phyloP scores from a whole-genome alignment of 2,329 filamentous ascomycete genomes.

The Decorospora gaudefroyi region DNA sequence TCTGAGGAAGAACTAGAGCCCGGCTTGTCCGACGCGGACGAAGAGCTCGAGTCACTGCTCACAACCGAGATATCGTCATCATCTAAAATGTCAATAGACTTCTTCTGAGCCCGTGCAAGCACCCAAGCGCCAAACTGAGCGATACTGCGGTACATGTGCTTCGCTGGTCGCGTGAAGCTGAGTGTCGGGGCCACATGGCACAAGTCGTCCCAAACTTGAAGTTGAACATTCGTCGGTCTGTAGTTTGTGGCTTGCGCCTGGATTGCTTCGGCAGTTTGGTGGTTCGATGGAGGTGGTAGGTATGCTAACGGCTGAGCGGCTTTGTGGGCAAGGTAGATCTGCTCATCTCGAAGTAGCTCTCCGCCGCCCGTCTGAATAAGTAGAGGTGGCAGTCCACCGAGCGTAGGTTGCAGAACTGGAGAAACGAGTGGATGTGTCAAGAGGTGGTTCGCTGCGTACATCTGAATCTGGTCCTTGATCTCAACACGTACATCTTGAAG shows the following conservation, averaged over 20 bases:
- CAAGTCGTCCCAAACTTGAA: conserved; percentile 94
- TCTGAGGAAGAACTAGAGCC: conserved; percentile 29
- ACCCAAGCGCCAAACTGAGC: conserved; percentile 95
- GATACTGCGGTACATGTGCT: conserved; percentile 91
- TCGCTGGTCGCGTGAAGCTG: conserved; percentile 95
- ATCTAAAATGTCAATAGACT: conserved; percentile 77
- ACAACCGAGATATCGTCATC: conserved; percentile 78
- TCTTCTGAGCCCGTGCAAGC: conserved; percentile 78
- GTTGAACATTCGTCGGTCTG: conserved; percentile 84
- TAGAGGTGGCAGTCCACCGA: conserved; percentile 87
- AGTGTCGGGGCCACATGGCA: conserved; percentile 91
- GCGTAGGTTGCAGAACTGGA: conserved; percentile 80
- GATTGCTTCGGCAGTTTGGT: conserved; percentile 58
- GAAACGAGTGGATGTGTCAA: conserved; percentile 88
- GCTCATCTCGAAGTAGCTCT: conserved; percentile 88
- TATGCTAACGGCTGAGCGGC: conserved; percentile 82
- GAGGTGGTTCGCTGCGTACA: conserved; percentile 82
- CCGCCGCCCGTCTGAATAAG: conserved; percentile 86
- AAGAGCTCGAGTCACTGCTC: conserved; percentile 57
- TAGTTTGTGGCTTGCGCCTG: conserved; percentile 71
- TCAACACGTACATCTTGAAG: conserved; percentile 68
- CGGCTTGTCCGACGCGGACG: conserved; percentile 19
- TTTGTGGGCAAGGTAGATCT: conserved; percentile 94
- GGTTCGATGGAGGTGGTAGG: conserved; percentile 57
- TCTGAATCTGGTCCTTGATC: conserved; percentile 90